Conservation (phyloP, 768 basidiomycete species). For the Kwoniella pini region DNA sequence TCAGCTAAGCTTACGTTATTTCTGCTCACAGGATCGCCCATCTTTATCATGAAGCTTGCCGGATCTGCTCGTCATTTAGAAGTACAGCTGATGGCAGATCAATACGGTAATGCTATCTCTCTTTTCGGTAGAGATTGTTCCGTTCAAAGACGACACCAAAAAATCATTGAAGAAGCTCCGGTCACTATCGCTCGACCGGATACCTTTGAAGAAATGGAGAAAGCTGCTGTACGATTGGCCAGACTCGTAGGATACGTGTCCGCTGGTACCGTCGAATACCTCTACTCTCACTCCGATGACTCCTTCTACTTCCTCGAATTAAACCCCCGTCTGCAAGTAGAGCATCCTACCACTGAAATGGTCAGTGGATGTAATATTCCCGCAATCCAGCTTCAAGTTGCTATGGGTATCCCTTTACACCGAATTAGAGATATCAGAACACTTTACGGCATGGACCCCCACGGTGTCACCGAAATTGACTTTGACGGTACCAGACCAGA, state of each 20-base stretch:
- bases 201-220: conserved; percentile 96
- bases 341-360: conserved; percentile 99
- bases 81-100: conserved; percentile 96
- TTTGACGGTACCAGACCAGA: conserved; percentile 93
- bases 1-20: not conserved
- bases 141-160: conserved; percentile 98
- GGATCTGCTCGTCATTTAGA: conserved; percentile 96
- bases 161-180: conserved; percentile 99
- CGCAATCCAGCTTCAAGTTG: conserved; percentile 92
- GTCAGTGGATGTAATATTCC: conserved; percentile 98
- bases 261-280: conserved; percentile 97
- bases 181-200: conserved; percentile 93
- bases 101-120: conserved; percentile 98
- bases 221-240: conserved; percentile 97
- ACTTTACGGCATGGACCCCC: conserved; percentile 89
- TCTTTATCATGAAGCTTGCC: conserved; percentile 99
- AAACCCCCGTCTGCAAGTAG: conserved; percentile 98
- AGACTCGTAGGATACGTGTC: conserved; percentile 99
- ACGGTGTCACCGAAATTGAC: conserved; percentile 87
- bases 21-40: conserved; percentile 76
- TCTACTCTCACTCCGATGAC: conserved; percentile 91
- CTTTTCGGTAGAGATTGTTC: conserved; percentile 99
- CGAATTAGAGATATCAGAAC: conserved; percentile 93
- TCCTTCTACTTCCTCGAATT: conserved; percentile 97
- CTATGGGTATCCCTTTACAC: conserved; percentile 97